These are phyloP conservation scores for Colletotrichum sp. DNA, from an alignment of 2,329 filamentous ascomycete genomes.

Conservation along the genomic window DNA sequence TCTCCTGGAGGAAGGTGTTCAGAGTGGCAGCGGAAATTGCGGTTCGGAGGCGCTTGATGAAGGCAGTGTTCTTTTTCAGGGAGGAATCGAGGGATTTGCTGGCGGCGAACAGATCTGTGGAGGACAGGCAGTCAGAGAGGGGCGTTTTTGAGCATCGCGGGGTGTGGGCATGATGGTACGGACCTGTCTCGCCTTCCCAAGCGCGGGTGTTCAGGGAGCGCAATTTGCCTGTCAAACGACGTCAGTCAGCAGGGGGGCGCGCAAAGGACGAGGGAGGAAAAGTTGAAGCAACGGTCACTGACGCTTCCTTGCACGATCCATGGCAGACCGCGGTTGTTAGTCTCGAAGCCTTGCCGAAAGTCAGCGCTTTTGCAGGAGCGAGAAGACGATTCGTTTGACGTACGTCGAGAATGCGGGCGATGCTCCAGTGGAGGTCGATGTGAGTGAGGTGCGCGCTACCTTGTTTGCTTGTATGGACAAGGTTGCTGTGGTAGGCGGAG, in stretches of 20 bases:
- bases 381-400: neutral
- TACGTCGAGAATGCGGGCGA: neutral
- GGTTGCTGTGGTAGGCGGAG: neutral
- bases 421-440: neutral
- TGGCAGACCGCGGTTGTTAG: conserved; percentile 43
- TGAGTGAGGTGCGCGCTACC: neutral
- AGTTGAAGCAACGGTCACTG: conserved; percentile 28
- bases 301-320: conserved; percentile 73
- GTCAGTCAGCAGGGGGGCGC: neutral
- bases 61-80: conserved; percentile 97
- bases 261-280: neutral
- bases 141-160: conserved; percentile 2
- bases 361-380: neutral
- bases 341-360: conserved; percentile 25
- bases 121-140: conserved; percentile 14
- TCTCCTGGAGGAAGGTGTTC: conserved; percentile 86
- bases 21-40: conserved; percentile 82
- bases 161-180: conserved; percentile 25
- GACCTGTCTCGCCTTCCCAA: conserved; percentile 90
- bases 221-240: conserved; percentile 73
- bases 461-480: neutral
- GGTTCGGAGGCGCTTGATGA: conserved; percentile 94
- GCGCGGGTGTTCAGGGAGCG: conserved; percentile 85
- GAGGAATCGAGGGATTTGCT: conserved; percentile 87
- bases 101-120: conserved; percentile 76